Conservation (phyloP, 83 land plant genomes). For the Picea engelmannii region DNA sequence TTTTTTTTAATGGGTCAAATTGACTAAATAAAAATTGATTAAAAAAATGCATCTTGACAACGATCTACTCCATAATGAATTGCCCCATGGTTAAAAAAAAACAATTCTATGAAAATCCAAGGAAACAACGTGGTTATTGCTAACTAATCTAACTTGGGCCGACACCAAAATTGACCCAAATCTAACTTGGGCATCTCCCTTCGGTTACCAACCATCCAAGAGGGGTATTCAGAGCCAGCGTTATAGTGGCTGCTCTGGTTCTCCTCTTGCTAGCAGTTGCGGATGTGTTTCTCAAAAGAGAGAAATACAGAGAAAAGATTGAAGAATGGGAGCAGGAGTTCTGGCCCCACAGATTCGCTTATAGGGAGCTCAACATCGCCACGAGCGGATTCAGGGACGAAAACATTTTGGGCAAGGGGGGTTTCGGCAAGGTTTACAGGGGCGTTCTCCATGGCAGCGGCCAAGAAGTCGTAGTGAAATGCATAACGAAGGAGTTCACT, state of each 20-base stretch:
- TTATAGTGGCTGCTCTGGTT: neutral
- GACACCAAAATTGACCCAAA: too few relatives aligned
- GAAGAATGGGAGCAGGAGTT: slow-evolving; percentile 27
- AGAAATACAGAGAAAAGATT: slow-evolving; percentile 11
- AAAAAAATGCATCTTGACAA: too few relatives aligned
- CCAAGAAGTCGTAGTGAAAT: slow-evolving; percentile 36
- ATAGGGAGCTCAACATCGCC: slow-evolving; percentile 25
- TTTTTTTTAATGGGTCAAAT: too few relatives aligned
- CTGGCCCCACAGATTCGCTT: slow-evolving; percentile 31
- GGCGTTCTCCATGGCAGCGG: neutral
- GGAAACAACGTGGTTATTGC: too few relatives aligned
- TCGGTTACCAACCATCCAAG: neutral
- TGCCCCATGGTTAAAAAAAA: too few relatives aligned
- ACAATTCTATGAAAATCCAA: too few relatives aligned
- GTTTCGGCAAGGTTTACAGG: slow-evolving; percentile 31
- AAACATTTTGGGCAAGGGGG: slow-evolving; percentile 24
- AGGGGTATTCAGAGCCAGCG: neutral
- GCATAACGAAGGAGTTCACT: slow-evolving; percentile 22
- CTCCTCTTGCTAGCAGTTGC: slow-evolving; percentile 7
- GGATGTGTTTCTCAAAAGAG: neutral
- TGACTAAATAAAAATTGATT: too few relatives aligned
- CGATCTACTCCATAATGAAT: too few relatives aligned
- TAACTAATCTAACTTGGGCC: too few relatives aligned
- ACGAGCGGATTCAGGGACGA: slow-evolving; percentile 21
- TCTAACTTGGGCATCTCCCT: slow-evolving; percentile 26